Conservation (phyloP, 805 yeast species). For the Blastobotrys americana region DNA sequence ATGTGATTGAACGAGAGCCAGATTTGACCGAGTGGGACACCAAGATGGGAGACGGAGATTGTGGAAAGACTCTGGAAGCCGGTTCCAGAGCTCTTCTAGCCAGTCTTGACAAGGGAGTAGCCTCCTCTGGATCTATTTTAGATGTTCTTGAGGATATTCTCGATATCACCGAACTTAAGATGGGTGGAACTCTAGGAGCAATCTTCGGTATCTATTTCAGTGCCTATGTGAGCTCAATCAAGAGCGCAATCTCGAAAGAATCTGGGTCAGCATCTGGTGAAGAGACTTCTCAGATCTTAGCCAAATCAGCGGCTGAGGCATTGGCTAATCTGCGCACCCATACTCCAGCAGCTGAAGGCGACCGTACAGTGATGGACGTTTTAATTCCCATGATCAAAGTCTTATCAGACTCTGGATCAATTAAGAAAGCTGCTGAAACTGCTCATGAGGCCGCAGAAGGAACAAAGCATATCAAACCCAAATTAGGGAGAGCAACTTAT, state of each 20-base stretch:
- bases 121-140: slow-evolving; percentile 30
- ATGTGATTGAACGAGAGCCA: slow-evolving; percentile 59
- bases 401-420: slow-evolving; percentile 43
- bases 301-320: slow-evolving; percentile 39
- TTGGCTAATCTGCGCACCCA: slow-evolving; percentile 67
- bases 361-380: slow-evolving; percentile 81
- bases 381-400: slow-evolving; percentile 73
- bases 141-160: slow-evolving; percentile 59
- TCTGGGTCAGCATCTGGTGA: slow-evolving; percentile 7
- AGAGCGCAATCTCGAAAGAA: slow-evolving; percentile 32
- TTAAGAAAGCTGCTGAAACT: slow-evolving; percentile 54
- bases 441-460: slow-evolving; percentile 67
- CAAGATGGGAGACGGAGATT: slow-evolving; percentile 91
- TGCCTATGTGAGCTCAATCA: slow-evolving; percentile 45
- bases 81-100: slow-evolving; percentile 67
- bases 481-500: slow-evolving; percentile 87
- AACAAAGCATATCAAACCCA: slow-evolving; percentile 67
- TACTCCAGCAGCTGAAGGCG: slow-evolving; percentile 82
- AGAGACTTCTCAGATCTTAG: slow-evolving; percentile 16
- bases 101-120: slow-evolving; percentile 38
- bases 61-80: slow-evolving; percentile 80
- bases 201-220: slow-evolving; percentile 76
- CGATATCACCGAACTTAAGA: slow-evolving; percentile 70
- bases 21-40: slow-evolving; percentile 77
- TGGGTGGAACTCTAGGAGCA: slow-evolving; percentile 97